Conservation (phyloP, 148 eudicot species). For the Rhododendron mucronatum region DNA sequence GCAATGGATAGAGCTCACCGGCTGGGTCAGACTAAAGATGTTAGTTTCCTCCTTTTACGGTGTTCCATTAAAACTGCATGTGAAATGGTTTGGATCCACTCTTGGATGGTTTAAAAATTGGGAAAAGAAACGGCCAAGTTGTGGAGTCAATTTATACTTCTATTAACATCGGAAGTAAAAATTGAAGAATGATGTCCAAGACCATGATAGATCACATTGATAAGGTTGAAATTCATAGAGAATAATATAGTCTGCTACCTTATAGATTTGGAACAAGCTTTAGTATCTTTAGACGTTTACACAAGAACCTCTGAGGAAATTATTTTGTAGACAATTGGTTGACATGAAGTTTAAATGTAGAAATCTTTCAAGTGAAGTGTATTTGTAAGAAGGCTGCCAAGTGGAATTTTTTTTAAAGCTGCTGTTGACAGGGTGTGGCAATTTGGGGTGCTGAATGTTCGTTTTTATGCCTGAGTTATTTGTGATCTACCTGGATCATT, state of each 20-base stretch:
- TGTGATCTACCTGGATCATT: neutral
- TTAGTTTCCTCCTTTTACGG: constrained; percentile 33
- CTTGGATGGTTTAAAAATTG: neutral
- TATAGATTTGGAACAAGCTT: neutral
- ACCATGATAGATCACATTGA: neutral
- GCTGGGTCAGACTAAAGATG: constrained; percentile 97
- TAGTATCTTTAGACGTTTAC: neutral
- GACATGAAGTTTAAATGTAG: neutral
- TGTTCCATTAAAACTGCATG: neutral
- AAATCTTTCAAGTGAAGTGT: neutral
- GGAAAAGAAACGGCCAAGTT: neutral
- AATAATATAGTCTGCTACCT: neutral
- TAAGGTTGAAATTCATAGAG: neutral
- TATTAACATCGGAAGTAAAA: neutral
- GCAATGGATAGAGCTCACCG: constrained; percentile 99
- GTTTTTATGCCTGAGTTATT: neutral
- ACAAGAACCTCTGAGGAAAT: neutral
- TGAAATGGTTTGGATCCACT: neutral
- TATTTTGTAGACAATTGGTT: neutral
- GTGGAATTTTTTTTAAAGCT: neutral
- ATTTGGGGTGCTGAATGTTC: neutral
- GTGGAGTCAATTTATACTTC: neutral
- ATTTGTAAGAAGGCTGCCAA: neutral
- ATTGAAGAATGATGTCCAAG: neutral
- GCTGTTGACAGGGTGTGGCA: neutral